These are phyloP conservation scores for Chrysosporium queenslandicum DNA, from an alignment of 2,329 filamentous ascomycete genomes.

Conservation along the genomic window DNA sequence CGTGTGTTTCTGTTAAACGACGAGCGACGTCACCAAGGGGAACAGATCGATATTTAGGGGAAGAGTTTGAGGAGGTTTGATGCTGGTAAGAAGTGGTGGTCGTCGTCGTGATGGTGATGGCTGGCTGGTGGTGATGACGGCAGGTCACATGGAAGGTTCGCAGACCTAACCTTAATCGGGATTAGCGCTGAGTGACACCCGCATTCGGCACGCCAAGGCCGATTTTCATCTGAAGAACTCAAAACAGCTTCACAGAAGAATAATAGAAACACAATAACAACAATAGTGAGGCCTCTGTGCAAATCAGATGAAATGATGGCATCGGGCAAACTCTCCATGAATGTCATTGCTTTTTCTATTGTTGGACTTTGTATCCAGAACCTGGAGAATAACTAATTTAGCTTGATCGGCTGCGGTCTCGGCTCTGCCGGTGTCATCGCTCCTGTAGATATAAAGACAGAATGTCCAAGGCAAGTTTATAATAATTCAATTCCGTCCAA, in stretches of 20 bases:
- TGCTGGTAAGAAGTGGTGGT: not conserved
- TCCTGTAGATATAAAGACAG: too few species aligned
- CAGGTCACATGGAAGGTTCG: not conserved
- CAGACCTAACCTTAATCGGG: not conserved
- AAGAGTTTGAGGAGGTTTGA: not conserved
- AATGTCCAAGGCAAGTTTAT: too few species aligned
- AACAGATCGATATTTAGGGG: too few species aligned
- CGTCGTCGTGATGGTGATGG: not conserved
- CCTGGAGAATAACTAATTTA: too few species aligned
- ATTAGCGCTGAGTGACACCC: not conserved
- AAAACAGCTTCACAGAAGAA: not conserved
- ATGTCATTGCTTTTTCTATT: not conserved
- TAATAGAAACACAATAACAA: not conserved
- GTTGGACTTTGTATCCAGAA: not conserved
- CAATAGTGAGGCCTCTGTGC: too few species aligned
- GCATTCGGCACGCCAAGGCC: not conserved
- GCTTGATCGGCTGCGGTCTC: too few species aligned
- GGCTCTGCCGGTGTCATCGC: too few species aligned
- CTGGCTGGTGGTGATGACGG: not conserved
- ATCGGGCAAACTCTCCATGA: not conserved
- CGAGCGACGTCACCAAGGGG: too few species aligned
- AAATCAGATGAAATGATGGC: not conserved
- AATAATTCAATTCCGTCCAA: too few species aligned
- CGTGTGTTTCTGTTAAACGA: too few species aligned
- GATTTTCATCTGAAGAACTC: not conserved